These are phyloP conservation scores for Blastomyces emzantsi DNA, from an alignment of 2,329 filamentous ascomycete species.

Conservation along the genomic window DNA sequence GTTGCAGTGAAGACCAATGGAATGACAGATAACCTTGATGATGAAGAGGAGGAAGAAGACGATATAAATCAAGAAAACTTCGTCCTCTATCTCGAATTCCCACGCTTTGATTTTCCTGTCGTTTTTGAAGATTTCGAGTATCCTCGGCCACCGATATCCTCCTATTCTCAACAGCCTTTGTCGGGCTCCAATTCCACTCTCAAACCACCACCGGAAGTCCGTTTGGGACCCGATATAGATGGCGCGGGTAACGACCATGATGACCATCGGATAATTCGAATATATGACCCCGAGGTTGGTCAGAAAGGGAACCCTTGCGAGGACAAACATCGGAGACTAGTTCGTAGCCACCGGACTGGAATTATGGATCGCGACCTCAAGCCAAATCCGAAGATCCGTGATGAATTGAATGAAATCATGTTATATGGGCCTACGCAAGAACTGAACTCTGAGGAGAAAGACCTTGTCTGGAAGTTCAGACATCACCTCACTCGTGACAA, in stretches of 20 bases:
- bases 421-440: conserved; percentile 87
- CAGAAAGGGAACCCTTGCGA: conserved; percentile 88
- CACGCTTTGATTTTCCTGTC: conserved; percentile 89
- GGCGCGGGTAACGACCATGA: conserved; percentile 46
- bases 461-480: conserved; percentile 94
- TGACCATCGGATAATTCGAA: conserved; percentile 57
- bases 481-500: conserved; percentile 93
- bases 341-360: conserved; percentile 87
- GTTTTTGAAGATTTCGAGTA: conserved; percentile 96
- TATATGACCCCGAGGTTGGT: conserved; percentile 90
- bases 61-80: conserved; percentile 52
- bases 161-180: conserved; percentile 54
- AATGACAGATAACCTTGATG: conserved; percentile 13
- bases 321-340: conserved; percentile 83
- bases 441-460: conserved; percentile 82
- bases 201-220: conserved; percentile 78
- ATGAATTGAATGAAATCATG: conserved; percentile 86
- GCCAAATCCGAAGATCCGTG: conserved; percentile 88
- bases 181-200: conserved; percentile 61
- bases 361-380: conserved; percentile 91
- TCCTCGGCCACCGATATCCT: conserved; percentile 70
- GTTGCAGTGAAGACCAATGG: conserved; percentile 20
- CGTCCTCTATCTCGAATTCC: conserved; percentile 80
- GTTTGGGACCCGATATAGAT: conserved; percentile 82
- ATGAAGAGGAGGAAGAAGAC: conserved; percentile 26